Base-by-base conservation (phyloP, 441 rosid genomes). In the Erodium texanum region DNA sequence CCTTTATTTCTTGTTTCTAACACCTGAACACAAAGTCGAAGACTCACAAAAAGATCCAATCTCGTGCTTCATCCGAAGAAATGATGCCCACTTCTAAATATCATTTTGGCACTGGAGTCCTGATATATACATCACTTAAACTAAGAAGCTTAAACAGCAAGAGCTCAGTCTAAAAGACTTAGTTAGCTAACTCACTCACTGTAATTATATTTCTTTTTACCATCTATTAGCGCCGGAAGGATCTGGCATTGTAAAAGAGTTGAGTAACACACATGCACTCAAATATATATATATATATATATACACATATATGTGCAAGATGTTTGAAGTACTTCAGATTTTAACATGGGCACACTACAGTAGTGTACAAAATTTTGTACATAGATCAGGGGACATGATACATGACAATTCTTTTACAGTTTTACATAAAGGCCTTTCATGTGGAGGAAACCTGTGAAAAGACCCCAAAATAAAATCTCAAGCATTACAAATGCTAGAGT, bases 391-490 rank as follows among this genome's bases (percentile, higher is more conserved):
- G 23, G 8, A 59, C 62, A 20, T 68, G 36, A 1, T 54, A 54
- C 61, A 18, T 54, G 23, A 24, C 36, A 48, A 3, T 5, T 41
- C 65, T 38, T 59, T 69, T 77, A 81, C 61, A 84, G 67, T 73
- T 52, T 84, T 29, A 82, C 67, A 67, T 80, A 83, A 61, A 83
- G 66, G 65, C 79, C 76, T 68, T 83, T 82, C 75, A 71, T 43
- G 73, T 82, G 87, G 32, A 84, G 81, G 70, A 81, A 69, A 68
- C 86, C 82, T 0, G 86, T 84, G 43, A 84, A 72, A 23, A 79
- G 71, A 59, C 84, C 79, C 87, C 88, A 86, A 68, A 78, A 84
- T 59, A 84, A 23, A 54, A 86, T 84, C 81, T 73, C 83, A 50
- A 82, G 67, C 70, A 80, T 64, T 58, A 86, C 87, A 73, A 84